A percentile compares a stretch with the other conserved stretches of the same genome.
Evolutionary conservation across 140 eudicot genomes (phyloP).

Genomic region (Artemisia princeps): DNA sequence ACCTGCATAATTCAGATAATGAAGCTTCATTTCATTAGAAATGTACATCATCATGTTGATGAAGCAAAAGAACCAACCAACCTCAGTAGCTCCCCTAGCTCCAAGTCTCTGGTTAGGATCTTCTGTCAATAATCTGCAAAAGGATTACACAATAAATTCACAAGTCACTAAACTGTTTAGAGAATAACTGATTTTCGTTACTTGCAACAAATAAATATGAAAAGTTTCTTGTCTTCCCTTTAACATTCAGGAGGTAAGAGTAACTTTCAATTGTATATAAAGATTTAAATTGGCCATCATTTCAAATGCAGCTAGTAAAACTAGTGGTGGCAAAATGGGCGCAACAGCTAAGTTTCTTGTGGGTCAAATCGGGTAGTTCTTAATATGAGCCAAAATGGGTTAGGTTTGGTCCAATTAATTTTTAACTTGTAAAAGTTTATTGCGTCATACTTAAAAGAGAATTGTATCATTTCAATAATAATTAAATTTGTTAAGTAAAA

Average conservation of each 20-base stretch:
- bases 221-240: neutral
- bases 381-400: too few relatives aligned
- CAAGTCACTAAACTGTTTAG: neutral
- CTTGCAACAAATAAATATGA: neutral
- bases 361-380: neutral
- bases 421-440: too few relatives aligned
- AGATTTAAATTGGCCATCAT: neutral
- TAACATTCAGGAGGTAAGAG: neutral
- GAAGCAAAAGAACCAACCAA: slow-evolving; percentile 17
- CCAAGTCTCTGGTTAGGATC: slow-evolving; percentile 96
- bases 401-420: too few relatives aligned
- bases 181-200: neutral
- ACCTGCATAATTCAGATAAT: slow-evolving; percentile 42
- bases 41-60: neutral
- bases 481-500: too few relatives aligned
- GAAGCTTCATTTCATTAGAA: slow-evolving; percentile 2
- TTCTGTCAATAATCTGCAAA: slow-evolving; percentile 67
- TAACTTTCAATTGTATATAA: neutral
- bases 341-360: neutral
- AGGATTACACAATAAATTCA: neutral
- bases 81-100: slow-evolving; percentile 93
- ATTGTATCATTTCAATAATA: too few relatives aligned
- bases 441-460: too few relatives aligned
- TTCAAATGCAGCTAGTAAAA: neutral
- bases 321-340: neutral